A percentile compares a stretch with the other conserved stretches of the same genome.
These are phyloP conservation scores for Wickerhamiella vanderwaltii DNA, from an alignment of 805 yeast genomes.

Conservation along the genomic window DNA sequence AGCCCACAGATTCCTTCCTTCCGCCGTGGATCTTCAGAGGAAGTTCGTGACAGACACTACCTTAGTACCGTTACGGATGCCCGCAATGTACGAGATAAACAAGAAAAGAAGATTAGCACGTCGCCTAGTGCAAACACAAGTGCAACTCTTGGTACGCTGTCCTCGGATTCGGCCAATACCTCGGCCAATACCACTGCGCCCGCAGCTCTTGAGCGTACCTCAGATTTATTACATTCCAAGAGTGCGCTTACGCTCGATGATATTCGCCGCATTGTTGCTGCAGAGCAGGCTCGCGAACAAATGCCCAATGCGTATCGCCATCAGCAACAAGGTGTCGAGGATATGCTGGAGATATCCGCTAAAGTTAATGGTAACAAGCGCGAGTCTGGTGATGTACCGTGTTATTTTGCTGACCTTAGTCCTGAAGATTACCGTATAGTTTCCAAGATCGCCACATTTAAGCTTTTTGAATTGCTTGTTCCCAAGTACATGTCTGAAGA, in stretches of 20 bases:
- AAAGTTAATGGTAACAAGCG: not conserved
- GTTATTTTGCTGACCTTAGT: constrained; percentile 31
- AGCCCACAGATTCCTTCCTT: constrained; percentile 5
- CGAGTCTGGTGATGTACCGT: not conserved
- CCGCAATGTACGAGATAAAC: constrained; percentile 9
- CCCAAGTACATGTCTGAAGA: constrained; percentile 28
- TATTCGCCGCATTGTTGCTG: constrained; percentile 92
- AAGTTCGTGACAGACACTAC: constrained; percentile 10
- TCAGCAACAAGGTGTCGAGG: constrained; percentile 29
- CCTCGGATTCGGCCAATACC: not conserved
- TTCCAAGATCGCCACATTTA: constrained; percentile 41
- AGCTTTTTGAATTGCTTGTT: constrained; percentile 33
- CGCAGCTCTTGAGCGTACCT: constrained; percentile 43
- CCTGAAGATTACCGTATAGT: constrained; percentile 45
- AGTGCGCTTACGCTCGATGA: constrained; percentile 86
- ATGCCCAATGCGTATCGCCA: constrained; percentile 87
- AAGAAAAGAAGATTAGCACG: constrained; percentile 7
- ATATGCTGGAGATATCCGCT: constrained; percentile 8
- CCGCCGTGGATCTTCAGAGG: constrained; percentile 7
- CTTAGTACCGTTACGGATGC: constrained; percentile 11
- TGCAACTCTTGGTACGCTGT: not conserved
- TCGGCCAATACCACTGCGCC: not conserved
- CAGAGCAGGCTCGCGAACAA: constrained; percentile 88
- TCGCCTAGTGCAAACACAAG: not conserved
- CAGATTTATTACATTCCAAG: constrained; percentile 63